phyloP scores from a whole-genome alignment of 169 alveolate species.

The Pseudocohnilembus persalinus region DNA sequence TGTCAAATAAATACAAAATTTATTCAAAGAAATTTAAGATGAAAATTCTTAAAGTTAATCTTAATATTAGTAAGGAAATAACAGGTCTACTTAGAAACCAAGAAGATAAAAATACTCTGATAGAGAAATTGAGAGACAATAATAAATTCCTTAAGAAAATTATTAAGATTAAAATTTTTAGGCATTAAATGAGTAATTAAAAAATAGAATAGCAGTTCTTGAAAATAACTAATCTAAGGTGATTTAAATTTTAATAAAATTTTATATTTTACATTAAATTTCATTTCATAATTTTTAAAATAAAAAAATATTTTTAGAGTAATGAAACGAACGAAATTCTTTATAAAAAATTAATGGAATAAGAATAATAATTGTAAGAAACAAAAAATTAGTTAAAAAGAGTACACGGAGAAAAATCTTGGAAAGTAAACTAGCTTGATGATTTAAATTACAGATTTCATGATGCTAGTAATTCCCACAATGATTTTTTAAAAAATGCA shows the following conservation, averaged over 20 bases:
- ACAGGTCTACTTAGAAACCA: neutral
- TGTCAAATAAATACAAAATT: neutral
- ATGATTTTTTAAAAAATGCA: slow-evolving; percentile 16
- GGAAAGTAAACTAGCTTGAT: slow-evolving; percentile 10
- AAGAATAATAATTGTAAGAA: neutral
- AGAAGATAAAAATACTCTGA: neutral
- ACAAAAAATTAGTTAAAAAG: neutral
- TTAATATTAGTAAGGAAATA: no score
- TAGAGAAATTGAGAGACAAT: neutral
- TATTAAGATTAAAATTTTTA: neutral
- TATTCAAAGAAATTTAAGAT: neutral
- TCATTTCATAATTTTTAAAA: no score
- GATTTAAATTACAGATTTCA: slow-evolving; percentile 14
- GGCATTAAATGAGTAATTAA: neutral
- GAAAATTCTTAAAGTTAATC: neutral
- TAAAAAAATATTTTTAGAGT: neutral
- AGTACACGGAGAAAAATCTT: neutral
- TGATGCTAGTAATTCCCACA: slow-evolving; percentile 7
- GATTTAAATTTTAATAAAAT: no score
- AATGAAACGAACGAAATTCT: neutral
- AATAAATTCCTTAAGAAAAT: neutral
- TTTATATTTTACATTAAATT: no score
- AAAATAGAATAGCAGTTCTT: neutral
- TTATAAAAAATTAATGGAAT: neutral
- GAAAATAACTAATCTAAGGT: neutral